phyloP scores from a whole-genome alignment of 2,329 filamentous ascomycete species.

The Fusarium sp. region DNA sequence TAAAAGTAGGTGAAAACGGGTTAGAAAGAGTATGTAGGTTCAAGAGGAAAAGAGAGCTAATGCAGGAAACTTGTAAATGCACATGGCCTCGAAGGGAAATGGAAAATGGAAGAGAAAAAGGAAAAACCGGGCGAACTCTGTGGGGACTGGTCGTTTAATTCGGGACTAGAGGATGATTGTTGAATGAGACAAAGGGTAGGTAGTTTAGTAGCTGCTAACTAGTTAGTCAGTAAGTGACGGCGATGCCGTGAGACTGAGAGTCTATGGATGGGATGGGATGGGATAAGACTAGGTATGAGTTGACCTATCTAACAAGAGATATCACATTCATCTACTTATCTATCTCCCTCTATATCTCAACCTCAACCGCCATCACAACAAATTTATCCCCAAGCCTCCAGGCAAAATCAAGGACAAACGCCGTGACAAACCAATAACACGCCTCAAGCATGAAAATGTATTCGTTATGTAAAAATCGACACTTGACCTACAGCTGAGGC shows the following conservation, averaged over 20 bases:
- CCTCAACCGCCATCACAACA: neutral
- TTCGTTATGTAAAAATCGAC: neutral
- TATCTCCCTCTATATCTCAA: neutral
- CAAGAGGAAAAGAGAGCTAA: conserved; percentile 14
- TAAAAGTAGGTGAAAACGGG: neutral
- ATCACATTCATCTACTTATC: too few relatives aligned
- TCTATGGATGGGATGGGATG: conserved; percentile 1
- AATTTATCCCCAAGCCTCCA: neutral
- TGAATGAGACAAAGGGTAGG: neutral
- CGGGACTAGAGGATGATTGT: neutral
- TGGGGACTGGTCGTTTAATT: conserved; percentile 2
- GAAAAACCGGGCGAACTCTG: conserved; percentile 18
- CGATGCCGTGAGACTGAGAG: conserved; percentile 4
- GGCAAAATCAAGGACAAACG: too few relatives aligned
- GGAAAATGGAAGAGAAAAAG: conserved; percentile 26
- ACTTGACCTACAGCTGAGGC: conserved; percentile 17
- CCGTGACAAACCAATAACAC: conserved; percentile 1
- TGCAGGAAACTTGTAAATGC: conserved; percentile 32
- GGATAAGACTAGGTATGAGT: neutral
- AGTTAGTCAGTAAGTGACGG: conserved; percentile 10
- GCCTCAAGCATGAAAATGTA: conserved; percentile 5
- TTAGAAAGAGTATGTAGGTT: neutral
- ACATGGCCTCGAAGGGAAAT: conserved; percentile 33
- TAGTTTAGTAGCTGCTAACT: neutral
- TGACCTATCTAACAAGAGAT: neutral